Conservation (phyloP, 2,329 filamentous ascomycete species). For the Pestalotiopsis fici region DNA sequence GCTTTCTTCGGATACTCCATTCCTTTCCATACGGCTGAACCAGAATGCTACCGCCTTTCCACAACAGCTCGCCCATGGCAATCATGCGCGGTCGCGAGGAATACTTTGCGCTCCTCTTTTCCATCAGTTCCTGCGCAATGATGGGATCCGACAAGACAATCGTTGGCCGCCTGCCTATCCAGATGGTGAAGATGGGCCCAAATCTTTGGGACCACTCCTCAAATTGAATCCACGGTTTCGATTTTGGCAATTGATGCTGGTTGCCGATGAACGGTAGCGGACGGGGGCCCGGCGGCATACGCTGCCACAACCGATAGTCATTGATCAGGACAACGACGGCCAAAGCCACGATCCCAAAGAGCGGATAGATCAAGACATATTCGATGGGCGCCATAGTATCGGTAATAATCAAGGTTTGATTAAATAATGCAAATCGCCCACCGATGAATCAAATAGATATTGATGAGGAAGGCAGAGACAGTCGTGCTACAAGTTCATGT, state of each 20-base stretch:
- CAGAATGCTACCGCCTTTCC: background rate
- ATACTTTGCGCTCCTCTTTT: constrained; percentile 5
- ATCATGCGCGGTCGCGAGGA: constrained; percentile 3
- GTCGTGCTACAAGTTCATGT: no score
- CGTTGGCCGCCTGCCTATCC: background rate
- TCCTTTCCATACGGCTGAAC: background rate
- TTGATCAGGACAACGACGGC: background rate
- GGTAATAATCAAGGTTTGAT: no score
- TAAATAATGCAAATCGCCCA: no score
- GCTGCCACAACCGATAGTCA: background rate
- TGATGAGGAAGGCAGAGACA: no score
- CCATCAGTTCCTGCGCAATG: constrained; percentile 4
- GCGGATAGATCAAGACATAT: background rate
- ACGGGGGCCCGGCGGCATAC: background rate
- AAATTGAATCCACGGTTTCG: constrained; percentile 5
- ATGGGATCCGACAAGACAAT: background rate
- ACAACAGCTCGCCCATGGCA: constrained; percentile 6
- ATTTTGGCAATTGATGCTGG: background rate
- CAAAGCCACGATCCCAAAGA: background rate
- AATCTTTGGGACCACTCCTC: background rate
- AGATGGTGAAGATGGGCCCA: constrained; percentile 3
- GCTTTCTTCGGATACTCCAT: background rate
- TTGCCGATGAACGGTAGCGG: background rate
- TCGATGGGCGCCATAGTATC: background rate
- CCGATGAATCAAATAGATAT: no score